Base-by-base conservation (phyloP, 1,284 basidiomycete species). In the Papiliotrema terrestris region DNA sequence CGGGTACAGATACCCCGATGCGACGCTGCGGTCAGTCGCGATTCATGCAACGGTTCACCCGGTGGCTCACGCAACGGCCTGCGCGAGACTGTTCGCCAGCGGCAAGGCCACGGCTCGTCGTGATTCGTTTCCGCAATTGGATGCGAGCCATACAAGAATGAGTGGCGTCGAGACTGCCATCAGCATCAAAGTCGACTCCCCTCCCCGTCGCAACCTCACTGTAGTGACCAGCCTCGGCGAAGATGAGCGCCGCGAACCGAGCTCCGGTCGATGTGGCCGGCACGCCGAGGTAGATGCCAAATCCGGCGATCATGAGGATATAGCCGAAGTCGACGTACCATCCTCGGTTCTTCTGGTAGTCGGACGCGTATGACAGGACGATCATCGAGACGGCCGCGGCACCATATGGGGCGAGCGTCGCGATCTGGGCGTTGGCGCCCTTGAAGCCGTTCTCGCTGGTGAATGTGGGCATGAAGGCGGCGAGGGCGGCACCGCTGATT, bases 1-100 rank as follows among this genome's bases (percentile, higher is more conserved):
- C 0, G 64, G 64, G 54, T 62, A 66, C 32, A 66, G 46, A 45
- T 64, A 66, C 15, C 58, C 56, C 8, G 60, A 58, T 4, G 59
- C 58, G 42, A 57, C 52, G 32, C 54, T 45, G 20, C 2, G 20
- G 26, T 44, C 37, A 38, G 17, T 14, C 11, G n/a, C 26, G 23
- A 17, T 15, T 45, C 42, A 26, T n/a, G 26, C 36, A 25, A 13
- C 17, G 14, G 17, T 6, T 13, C 11, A 14, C 41, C 15, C 8
- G 49, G 17, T 32, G 43, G 48, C 50, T 45, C 39, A 51, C 55
- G 51, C 46, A n/a, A 50, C 51, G 23, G 51, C 51, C 44, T 53
- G 48, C 22, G 56, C 59, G 36, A 38, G 29, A 26, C 26, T 15
- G 37, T 47, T 52, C 9, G 49, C 58, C 32, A 59, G 46, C 1